Evolutionary conservation across 108 stramenopile species (phyloP).

Genomic region (Cyclotella kingstonii): DNA sequence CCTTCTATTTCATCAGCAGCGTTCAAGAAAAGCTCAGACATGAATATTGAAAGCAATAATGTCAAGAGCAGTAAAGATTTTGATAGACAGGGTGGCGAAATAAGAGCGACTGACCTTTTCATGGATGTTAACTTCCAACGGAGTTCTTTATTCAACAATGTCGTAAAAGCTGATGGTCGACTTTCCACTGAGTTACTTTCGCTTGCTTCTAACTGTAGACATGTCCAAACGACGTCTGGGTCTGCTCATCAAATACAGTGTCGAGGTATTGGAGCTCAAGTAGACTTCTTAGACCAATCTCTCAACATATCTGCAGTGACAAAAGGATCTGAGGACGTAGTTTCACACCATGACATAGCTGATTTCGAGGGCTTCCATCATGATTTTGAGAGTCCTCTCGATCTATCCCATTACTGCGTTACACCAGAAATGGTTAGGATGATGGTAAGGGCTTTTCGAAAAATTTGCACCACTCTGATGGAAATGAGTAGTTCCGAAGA

Average conservation of each 20-base stretch:
- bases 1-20: conserved; percentile 34
- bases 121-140: too few relatives aligned
- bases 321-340: conserved; percentile 8
- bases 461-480: conserved; percentile 50
- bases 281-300: conserved; percentile 20
- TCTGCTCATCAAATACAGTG: too few relatives aligned
- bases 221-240: too few relatives aligned
- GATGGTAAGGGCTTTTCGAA: conserved; percentile 71
- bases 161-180: too few relatives aligned
- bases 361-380: conserved; percentile 17
- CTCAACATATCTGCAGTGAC: conserved; percentile 38
- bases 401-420: conserved; percentile 60
- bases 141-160: too few relatives aligned
- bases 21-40: too few relatives aligned
- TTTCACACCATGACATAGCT: conserved; percentile 18
- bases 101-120: too few relatives aligned
- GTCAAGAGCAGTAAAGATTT: too few relatives aligned
- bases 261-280: neutral
- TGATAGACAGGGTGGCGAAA: too few relatives aligned
- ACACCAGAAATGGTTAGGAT: conserved; percentile 57
- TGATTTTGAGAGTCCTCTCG: conserved; percentile 24
- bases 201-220: too few relatives aligned
- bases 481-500: conserved; percentile 41
- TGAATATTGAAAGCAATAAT: too few relatives aligned
- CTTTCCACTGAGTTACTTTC: too few relatives aligned